Percentiles rank a stretch among this genome's conserved stretches.
Conservation (phyloP, 768 basidiomycete genomes). For the Tricholoma saponaceum region DNA sequence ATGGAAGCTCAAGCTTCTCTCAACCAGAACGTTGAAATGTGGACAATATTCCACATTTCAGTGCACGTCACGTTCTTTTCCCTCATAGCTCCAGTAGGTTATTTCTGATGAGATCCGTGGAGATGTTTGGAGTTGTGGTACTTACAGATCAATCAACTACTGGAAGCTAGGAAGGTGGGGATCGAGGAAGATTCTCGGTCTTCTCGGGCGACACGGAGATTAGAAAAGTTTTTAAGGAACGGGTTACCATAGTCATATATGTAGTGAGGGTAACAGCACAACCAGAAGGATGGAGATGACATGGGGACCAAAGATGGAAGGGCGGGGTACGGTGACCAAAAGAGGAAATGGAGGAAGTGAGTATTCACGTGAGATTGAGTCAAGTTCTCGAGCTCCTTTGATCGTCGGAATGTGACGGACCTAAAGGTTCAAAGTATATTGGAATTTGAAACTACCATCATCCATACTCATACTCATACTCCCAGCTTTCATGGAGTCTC, state of each 20-base stretch:
- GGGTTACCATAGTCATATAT: no score
- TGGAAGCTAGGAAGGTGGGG: background rate
- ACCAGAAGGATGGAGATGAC: no score
- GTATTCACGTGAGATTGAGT: conserved; percentile 13
- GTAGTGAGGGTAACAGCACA: background rate
- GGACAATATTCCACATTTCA: no score
- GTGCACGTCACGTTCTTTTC: no score
- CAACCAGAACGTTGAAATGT: background rate
- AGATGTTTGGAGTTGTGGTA: no score
- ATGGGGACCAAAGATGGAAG: background rate
- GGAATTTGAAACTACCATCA: background rate
- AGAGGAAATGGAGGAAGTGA: conserved; percentile 3
- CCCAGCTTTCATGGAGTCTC: conserved; percentile 23
- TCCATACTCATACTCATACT: background rate
- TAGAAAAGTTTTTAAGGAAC: no score
- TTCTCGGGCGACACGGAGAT: no score
- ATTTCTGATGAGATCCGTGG: no score
- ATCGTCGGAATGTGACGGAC: background rate
- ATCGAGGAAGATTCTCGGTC: background rate
- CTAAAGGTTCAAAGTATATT: no score
- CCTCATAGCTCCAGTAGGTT: no score
- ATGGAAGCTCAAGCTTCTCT: background rate
- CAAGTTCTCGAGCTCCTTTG: background rate
- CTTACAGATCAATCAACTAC: no score
- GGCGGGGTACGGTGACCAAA: conserved; percentile 2